Base-by-base conservation (phyloP, 768 basidiomycete genomes). In the Termitomyces sp. region DNA sequence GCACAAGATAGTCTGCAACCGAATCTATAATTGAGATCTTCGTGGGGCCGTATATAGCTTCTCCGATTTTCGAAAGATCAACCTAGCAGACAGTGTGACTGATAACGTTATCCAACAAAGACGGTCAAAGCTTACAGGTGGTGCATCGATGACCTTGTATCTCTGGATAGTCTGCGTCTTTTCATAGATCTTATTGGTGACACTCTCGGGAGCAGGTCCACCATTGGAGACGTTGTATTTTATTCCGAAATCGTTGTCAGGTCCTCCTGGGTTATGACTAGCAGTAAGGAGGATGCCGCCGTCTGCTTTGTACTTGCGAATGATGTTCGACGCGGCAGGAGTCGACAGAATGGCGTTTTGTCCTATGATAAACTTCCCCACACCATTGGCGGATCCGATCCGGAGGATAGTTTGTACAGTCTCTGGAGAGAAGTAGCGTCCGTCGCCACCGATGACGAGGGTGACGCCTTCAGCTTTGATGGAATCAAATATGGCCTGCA, bases 221-320 rank as follows among this genome's bases (percentile, higher is more conserved):
- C 97, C 97, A 68, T 99, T 99, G 42, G 90, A 89, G 52, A 94
- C 91, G 75, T 99, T 99, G 81, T 97, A 99, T 78, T 99, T 98
- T 85, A 99, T 98, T 52, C 97, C 97, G 73, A 98, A 99, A 76
- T 99, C 97, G 69, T 92, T 90, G 71, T 94, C 84, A n/a, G 97
- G 97, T 24, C 97, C 97, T 58, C 97, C 97, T 18, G 97, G 96
- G 76, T 99, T 99, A 82, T 99, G 97, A 63, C 88, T 91, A 18
- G 97, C 97, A 6, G 97, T 99, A 65, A 99, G 82, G 57, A 99
- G 82, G 75, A 99, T 99, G 65, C 97, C 97, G 49, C 97, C 97
- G 67, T 92, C 86, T 4, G 96, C 96, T 76, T 97, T 94, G 81
- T 94, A 94, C 68, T 94, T 94, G 65, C 97, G 83, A 75, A 99